Conservation (phyloP, 75 land plant genomes). For the Adiantum capillusveneris region DNA sequence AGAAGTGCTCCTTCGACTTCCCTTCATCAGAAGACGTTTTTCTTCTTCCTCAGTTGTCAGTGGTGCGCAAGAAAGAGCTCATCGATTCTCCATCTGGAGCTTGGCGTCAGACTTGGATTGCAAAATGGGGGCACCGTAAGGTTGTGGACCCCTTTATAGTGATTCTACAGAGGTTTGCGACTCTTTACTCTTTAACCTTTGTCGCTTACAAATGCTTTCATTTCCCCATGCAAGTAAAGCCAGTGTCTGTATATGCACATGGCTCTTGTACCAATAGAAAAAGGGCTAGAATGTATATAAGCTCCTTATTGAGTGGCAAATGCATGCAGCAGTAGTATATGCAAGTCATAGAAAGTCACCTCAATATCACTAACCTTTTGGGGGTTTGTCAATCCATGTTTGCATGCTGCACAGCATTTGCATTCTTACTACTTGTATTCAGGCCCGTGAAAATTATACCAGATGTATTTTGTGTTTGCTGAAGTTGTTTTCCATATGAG, state of each 20-base stretch:
- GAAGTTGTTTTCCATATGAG: background rate
- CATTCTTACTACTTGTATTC: too few relatives aligned
- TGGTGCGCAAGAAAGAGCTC: background rate
- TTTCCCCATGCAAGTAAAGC: background rate
- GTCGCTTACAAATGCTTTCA: background rate
- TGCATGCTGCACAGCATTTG: too few relatives aligned
- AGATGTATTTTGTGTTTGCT: background rate
- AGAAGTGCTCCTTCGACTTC: too few relatives aligned
- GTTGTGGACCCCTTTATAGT: slow-evolving; percentile 66
- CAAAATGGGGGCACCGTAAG: slow-evolving; percentile 52
- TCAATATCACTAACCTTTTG: too few relatives aligned
- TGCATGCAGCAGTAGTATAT: too few relatives aligned
- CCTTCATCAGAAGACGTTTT: background rate
- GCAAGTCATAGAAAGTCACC: too few relatives aligned
- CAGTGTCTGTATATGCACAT: background rate
- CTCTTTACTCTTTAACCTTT: background rate
- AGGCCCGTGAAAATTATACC: too few relatives aligned
- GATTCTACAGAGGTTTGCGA: slow-evolving; percentile 52
- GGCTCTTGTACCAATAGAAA: too few relatives aligned
- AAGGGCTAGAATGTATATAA: too few relatives aligned
- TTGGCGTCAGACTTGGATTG: slow-evolving; percentile 10
- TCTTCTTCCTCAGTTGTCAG: slow-evolving; percentile 1
- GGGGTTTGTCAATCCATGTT: too few relatives aligned
- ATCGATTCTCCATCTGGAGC: background rate
- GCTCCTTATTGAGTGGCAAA: too few relatives aligned